Base-by-base conservation (phyloP, 75 land plant genomes). In the Adiantum capillusveneris region DNA sequence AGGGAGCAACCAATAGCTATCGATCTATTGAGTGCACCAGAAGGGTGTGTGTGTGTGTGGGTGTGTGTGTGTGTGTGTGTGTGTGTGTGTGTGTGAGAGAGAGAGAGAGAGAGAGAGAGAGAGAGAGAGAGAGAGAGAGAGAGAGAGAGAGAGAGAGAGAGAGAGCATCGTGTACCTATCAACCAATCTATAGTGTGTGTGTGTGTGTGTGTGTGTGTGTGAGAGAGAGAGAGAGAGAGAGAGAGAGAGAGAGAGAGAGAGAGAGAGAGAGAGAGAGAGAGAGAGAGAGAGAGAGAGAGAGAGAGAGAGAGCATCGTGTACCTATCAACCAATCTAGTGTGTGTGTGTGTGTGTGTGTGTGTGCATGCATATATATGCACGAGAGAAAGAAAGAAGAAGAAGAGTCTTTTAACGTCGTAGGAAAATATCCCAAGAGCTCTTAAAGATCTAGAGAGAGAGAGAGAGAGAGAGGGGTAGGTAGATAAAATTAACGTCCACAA, bases 171-270 rank as follows among this genome's bases (percentile, higher is more conserved):
- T 46, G 17, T 20, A 46, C 17, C 5, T 20, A 46, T 46, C 2
- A 2, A n/a, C 17, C 6, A 6, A 46, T 20, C 5, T 20, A 46
- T 46, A 20, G n/a, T 46, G 14, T n/a, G 14, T 20, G 14, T 46
- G 14, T 46, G 17, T n/a, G 17, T 46, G 17, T 20, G 17, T n/a
- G 17, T n/a, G 49, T n/a, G 49, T n/a, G 49, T n/a, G 49, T n/a
- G 49, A 46, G 49, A 46, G 49, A 46, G 49, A 46, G 49, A 46
- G 49, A 46, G 49, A 17, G 49, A 46, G 49, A 46, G 49, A 46
- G 49, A 46, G 49, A 17, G 49, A 46, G 49, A 46, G 49, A 46
- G 49, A 46, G 49, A 17, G 49, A 46, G 49, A 46, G 49, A 46
- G 49, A 46, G 49, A 17, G 49, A 46, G 49, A 17, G 49, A 7